Evolutionary conservation across 495 filamentous ascomycete species (phyloP), one percentile per base, ranked within the genome.

Genomic region (Xylaria flabelliformis): DNA sequence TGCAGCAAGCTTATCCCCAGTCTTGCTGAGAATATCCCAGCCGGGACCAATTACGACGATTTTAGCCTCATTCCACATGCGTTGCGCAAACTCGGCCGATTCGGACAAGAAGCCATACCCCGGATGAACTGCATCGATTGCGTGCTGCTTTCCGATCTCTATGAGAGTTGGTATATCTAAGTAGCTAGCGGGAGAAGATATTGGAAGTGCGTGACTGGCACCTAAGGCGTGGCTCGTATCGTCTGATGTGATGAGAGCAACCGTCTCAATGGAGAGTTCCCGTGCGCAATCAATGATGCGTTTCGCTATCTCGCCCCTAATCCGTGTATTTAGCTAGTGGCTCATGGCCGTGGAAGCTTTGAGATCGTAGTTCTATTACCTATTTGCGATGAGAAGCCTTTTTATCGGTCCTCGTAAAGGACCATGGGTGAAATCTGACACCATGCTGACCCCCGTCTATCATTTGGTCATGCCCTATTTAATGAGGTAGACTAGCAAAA

Each of bases 41-140:
- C 87, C 85, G 17, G 88, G 88, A 13, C 89, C 89, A 32, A 91
- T 83, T 4, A 90, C 86, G 2, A 82, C 71, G 19, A 83, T 76
- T 1, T 83, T 80, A 17, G 82, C 84, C 73, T 88, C 84, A 12
- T 85, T 77, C 79, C 81, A 86, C 84, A 89, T 86, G 24, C 83
- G 81, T 19, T 71, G 71, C 0, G 87, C 81, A 70, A 91, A 88
- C 3, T 87, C 86, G 17, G 85, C 77, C 65, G 83, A 88, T 74
- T 91, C 89, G 34, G 87, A 88, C 3, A 91, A 80, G 68, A 90
- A 91, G 12, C 89, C 89, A 80, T 91, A 91, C 0, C 89, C 89
- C 0, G 89, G 88, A 74, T 90, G 88, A 5, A 90, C 80, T 15
- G 87, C 79, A 70, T 90, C 86, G n/a, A 90, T 86, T 0, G 73